A percentile compares a stretch with the other conserved stretches of the same genome.
Conservation (phyloP, 75 land plant species). For the Adiantum capillusveneris region DNA sequence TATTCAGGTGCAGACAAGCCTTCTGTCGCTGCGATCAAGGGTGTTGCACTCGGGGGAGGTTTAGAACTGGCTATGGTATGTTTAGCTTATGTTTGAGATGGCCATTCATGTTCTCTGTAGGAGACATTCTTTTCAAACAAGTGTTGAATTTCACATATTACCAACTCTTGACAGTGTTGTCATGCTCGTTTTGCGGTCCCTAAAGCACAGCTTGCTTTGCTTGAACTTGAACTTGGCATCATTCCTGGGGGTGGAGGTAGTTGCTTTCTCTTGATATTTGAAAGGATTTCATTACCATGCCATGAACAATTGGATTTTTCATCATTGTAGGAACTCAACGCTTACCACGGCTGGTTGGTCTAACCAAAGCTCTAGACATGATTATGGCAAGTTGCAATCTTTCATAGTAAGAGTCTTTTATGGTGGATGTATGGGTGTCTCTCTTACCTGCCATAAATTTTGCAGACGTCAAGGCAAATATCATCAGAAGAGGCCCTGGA, state of each 20-base stretch:
- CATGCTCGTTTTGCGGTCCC: conserved; percentile 89
- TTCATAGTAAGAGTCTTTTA: too few species aligned
- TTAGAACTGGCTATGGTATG: conserved; percentile 91
- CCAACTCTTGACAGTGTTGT: conserved; percentile 48
- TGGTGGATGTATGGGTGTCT: too few species aligned
- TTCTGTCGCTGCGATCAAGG: conserved; percentile 91
- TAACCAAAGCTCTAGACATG: conserved; percentile 84
- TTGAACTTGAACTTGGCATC: conserved; percentile 89
- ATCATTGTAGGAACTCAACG: conserved; percentile 80
- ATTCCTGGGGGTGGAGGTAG: conserved; percentile 98
- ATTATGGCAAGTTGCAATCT: conserved; percentile 83
- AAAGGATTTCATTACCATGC: too few species aligned
- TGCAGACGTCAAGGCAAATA: conserved; percentile 16
- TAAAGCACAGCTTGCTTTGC: conserved; percentile 78
- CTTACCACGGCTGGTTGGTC: conserved; percentile 84
- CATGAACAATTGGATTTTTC: too few species aligned
- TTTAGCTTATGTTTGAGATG: background rate
- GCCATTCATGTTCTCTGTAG: too few species aligned
- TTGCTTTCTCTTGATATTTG: background rate
- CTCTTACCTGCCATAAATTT: too few species aligned
- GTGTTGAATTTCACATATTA: too few species aligned
- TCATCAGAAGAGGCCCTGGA: conserved; percentile 12
- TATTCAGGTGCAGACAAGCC: conserved; percentile 89
- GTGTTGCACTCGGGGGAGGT: conserved; percentile 99
- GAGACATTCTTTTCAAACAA: too few species aligned